Base-by-base conservation (phyloP, 495 filamentous ascomycete species). In the Darksidea phi region DNA sequence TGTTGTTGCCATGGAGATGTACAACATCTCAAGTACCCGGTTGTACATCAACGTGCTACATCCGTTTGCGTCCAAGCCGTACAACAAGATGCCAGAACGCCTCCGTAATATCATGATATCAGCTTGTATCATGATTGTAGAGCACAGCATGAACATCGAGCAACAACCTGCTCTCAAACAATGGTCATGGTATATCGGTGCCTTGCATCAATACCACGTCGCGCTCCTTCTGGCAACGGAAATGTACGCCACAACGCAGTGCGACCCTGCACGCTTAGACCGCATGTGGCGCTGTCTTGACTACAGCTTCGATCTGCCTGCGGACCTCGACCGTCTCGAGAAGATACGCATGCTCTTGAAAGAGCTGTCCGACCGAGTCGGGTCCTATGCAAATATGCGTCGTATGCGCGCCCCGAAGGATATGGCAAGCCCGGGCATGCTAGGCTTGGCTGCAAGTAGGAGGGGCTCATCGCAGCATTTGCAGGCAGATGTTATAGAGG, bases 211-310 rank as follows among this genome's bases (percentile, higher is more conserved):
- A 58, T 79, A 78, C 59, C 76, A 79, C 59, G 67, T 61, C 15
- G 77, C 79, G 3, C 65, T 80, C 1, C 73, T 80, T 12, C 67
- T 82, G 37, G 61, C 80, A 12, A 62, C 71, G 20, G 80, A 82
- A 61, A 57, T 80, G n/a, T 86, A 80, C n/a, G n/a, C 69, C 78
- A 79, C 21, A 78, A 79, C n/a, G 17, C 41, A 21, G 11, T 49
- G 52, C 49, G 72, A 80, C 57, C 76, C 78, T 50, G 73, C 72
- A 53, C 74, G 83, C 43, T 83, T 83, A 20, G 76, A 79, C 28
- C 77, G 85, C 24, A 85, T 89, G 48, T 90, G 87, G 87, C 71
- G 74, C 6, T 87, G 83, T 58, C 75, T 90, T 11, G 86, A 89
- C 66, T 88, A 84, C 68, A 83, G 87, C 45, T 90, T 88, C 64